Conservation (phyloP, 495 filamentous ascomycete species). For the Monascus purpureus region DNA sequence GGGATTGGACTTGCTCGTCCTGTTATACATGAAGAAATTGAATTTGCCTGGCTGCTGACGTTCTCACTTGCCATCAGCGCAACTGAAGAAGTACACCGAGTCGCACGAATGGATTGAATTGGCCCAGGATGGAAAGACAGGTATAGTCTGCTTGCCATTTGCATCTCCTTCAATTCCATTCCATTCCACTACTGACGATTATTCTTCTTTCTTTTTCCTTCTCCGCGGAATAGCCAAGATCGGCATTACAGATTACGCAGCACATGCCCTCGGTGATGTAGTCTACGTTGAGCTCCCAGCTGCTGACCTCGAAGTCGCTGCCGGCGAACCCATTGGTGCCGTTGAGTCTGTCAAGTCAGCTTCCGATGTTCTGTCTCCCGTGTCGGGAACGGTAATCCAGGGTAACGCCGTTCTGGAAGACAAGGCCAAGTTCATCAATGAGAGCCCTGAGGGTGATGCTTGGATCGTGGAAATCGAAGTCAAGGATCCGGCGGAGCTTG, state of each 20-base stretch:
- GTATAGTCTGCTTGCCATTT: conserved; percentile 11
- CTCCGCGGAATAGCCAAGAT: conserved; percentile 42
- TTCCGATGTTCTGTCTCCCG: conserved; percentile 84
- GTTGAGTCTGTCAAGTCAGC: conserved; percentile 98
- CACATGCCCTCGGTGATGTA: conserved; percentile 82
- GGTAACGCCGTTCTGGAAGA: conserved; percentile 64
- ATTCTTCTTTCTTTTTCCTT: not conserved
- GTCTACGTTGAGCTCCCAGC: conserved; percentile 90
- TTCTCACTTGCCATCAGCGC: conserved; percentile 19
- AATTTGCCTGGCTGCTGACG: too few species aligned
- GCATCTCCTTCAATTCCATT: too few species aligned
- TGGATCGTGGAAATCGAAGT: conserved; percentile 88
- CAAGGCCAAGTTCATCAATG: conserved; percentile 75
- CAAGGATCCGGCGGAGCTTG: conserved; percentile 51
- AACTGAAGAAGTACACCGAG: conserved; percentile 80
- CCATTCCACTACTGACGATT: too few species aligned
- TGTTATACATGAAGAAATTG: too few species aligned
- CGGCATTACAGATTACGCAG: conserved; percentile 85
- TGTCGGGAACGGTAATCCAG: conserved; percentile 58
- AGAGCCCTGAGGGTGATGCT: conserved; percentile 68
- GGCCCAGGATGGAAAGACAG: conserved; percentile 49
- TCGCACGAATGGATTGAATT: conserved; percentile 98
- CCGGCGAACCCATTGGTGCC: conserved; percentile 74
- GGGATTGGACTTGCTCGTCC: conserved; percentile 4
- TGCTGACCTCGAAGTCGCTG: conserved; percentile 42